Percentiles rank a stretch among this genome's conserved stretches.
Conservation (phyloP, 768 basidiomycete species). For the Hericium rajendrae region DNA sequence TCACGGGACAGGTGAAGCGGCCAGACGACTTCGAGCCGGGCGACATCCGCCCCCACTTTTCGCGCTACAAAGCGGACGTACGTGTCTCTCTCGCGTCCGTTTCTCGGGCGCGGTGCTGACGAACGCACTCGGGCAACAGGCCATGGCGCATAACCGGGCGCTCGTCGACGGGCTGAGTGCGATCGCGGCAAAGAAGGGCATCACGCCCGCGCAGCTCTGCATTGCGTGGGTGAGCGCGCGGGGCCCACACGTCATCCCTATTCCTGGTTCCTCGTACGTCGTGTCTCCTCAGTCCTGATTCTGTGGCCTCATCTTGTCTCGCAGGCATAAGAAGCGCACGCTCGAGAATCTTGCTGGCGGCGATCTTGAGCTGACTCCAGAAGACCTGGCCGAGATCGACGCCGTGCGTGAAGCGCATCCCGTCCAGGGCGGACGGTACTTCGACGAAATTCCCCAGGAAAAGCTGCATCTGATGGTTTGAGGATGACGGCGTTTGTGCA, state of each 20-base stretch:
- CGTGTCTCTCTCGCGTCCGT: background rate
- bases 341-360: conserved; percentile 32
- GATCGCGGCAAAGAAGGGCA: conserved; percentile 31
- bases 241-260: conserved; percentile 32
- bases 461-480: background rate
- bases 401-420: conserved; percentile 24
- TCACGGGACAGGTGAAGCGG: conserved; percentile 40
- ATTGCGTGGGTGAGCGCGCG: conserved; percentile 30
- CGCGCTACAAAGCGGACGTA: conserved; percentile 30
- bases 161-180: conserved; percentile 31
- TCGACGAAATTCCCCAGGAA: background rate
- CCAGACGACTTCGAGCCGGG: conserved; percentile 26
- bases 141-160: conserved; percentile 31
- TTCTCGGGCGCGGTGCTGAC: conserved; percentile 2
- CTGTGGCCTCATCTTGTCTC: background rate
- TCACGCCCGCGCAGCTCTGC: conserved; percentile 30
- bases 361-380: conserved; percentile 22
- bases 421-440: conserved; percentile 33
- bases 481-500: background rate
- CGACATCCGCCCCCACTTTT: conserved; percentile 23
- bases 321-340: conserved; percentile 29
- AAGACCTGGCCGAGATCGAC: conserved; percentile 30
- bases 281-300: background rate
- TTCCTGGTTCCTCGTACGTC: conserved; percentile 37
- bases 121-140: conserved; percentile 17